Evolutionary conservation across 192 early-diverging fungal species (phyloP).

Genomic region (Haplosporangium gracile): DNA sequence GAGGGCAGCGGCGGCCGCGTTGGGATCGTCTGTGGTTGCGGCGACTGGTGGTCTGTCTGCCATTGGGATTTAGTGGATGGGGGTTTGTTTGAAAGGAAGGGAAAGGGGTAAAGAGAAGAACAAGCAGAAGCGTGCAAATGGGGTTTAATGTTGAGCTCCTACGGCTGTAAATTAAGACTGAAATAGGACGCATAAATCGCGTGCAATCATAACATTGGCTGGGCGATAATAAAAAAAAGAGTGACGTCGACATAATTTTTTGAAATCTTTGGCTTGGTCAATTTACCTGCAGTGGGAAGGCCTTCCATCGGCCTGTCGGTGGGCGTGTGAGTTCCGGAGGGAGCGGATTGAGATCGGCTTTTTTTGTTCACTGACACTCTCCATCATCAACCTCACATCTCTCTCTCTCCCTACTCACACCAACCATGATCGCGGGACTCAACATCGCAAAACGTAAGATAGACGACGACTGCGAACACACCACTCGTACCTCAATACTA

Average conservation of each 20-base stretch:
- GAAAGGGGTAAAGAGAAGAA: not conserved
- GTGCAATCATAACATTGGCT: not conserved
- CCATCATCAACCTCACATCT: conserved; percentile 7
- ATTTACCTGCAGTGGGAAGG: not conserved
- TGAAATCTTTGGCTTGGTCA: not conserved
- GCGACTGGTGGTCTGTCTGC: conserved; percentile 39
- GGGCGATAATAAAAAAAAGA: too few species aligned
- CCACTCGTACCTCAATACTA: not conserved
- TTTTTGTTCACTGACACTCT: not conserved
- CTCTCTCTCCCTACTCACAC: conserved; percentile 17
- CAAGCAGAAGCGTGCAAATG: not conserved
- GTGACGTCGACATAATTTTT: conserved; percentile 24
- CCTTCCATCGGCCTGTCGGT: not conserved
- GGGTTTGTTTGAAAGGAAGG: not conserved
- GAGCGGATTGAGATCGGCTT: conserved; percentile 7
- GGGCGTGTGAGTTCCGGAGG: not conserved
- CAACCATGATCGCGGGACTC: conserved; percentile 43
- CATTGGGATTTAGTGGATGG: conserved; percentile 13
- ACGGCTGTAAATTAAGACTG: not conserved
- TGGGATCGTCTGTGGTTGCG: conserved; percentile 22
- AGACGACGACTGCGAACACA: not conserved
- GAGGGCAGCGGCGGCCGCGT: conserved; percentile 32
- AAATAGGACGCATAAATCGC: not conserved
- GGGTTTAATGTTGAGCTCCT: not conserved
- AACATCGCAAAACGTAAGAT: conserved; percentile 50